Percentiles rank a stretch among this genome's conserved stretches.
Evolutionary conservation across 352 stramenopile genomes (phyloP).

Genomic region (Globisporangium mamillatum): DNA sequence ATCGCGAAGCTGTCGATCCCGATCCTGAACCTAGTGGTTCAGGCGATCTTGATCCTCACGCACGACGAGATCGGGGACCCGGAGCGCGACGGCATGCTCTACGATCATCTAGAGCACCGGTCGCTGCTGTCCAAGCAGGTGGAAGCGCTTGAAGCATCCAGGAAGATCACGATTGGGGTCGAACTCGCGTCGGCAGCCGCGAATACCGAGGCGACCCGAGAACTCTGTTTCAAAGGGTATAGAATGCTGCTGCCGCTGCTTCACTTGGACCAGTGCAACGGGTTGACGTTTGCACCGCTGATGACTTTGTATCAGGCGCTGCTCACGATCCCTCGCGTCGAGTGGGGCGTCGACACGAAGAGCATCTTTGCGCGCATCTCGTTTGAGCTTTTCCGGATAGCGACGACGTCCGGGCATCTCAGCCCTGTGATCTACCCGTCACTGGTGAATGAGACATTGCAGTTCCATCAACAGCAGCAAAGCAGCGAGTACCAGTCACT

Average conservation of each 20-base stretch:
- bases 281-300: conserved; percentile 45
- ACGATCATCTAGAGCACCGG: conserved; percentile 30
- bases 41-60: conserved; percentile 52
- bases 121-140: conserved; percentile 35
- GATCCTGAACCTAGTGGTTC: conserved; percentile 46
- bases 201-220: conserved; percentile 47
- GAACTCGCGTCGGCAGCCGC: conserved; percentile 55
- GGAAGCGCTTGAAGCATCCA: conserved; percentile 40
- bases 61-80: conserved; percentile 43
- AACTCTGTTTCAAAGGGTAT: conserved; percentile 69
- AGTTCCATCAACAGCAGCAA: neutral
- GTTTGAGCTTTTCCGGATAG: conserved; percentile 63
- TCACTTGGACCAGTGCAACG: conserved; percentile 42
- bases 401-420: conserved; percentile 22
- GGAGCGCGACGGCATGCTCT: conserved; percentile 39
- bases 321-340: conserved; percentile 16
- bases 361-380: conserved; percentile 48
- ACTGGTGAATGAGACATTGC: conserved; percentile 13
- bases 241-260: conserved; percentile 61
- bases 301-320: conserved; percentile 53
- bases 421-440: conserved; percentile 21
- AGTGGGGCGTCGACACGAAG: conserved; percentile 51
- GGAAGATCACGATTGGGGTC: conserved; percentile 51
- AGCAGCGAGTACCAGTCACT: conserved; percentile 17
- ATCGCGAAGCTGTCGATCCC: conserved; percentile 51